Evolutionary conservation across 306 rosid genomes (phyloP), one percentile per base, ranked within the genome.

Genomic region (Heteromeles arbutifolia): DNA sequence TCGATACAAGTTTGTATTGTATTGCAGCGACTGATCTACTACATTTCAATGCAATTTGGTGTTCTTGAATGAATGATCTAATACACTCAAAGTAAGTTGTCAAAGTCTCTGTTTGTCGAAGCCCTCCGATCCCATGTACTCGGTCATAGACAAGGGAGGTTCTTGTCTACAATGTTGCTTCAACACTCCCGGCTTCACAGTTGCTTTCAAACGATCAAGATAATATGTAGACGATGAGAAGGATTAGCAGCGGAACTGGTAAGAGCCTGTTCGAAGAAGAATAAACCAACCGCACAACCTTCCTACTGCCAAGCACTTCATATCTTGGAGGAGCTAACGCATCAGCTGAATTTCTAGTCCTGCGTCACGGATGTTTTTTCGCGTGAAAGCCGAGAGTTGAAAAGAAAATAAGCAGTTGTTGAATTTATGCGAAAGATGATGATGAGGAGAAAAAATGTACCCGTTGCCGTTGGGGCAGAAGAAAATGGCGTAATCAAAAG

Each of bases 401-500:
- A 48, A 48, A 48, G 8, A 48, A 48, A 48, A 48, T 5, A 48
- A 48, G 54, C 54, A 15, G 54, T 48, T 48, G 65, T 25, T 25
- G 65, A 61, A 61, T 3, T 25, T 61, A 14, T 2, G 26, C 3
- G 65, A 61, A 25, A 4, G 65, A 21, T 32, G 59, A 45, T 54
- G 54, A 15, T 48, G 54, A 48, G 45, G 41, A 50, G 24, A 29
- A 37, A 34, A 65, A 39, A 45, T 28, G 31, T 82, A 90, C 97
- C 87, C 82, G 26, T 71, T 71, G 62, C 65, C 56, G 57, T 69
- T 66, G 70, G 97, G 97, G 70, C 98, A 93, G 76, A 93, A 93
- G 54, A 91, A 69, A 75, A 93, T 79, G 80, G 86, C 83, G 74
- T 93, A 93, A 66, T 90, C 88, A 77, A 69, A 74, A 53, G 98